Conservation (phyloP, 1,139 yeast genomes). For the Debaryomyces sp. region DNA sequence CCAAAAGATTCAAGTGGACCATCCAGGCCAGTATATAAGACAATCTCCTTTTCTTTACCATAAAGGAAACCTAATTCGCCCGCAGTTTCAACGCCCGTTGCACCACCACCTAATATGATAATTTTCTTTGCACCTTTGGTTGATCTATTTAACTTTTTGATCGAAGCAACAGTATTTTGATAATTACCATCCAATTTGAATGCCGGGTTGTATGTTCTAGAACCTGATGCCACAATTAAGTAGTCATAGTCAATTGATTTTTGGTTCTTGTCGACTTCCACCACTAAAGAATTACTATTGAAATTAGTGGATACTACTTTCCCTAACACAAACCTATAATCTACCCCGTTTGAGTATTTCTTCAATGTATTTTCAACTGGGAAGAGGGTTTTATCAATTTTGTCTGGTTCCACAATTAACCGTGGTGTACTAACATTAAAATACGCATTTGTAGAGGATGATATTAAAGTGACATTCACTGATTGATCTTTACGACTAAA, state of each 20-base stretch:
- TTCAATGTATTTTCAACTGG: conserved; percentile 17
- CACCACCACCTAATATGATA: conserved; percentile 35
- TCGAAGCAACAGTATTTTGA: conserved; percentile 12
- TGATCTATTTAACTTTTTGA: conserved; percentile 14
- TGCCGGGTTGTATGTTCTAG: conserved; percentile 18
- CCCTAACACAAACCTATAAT: conserved; percentile 19
- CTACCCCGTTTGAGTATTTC: conserved; percentile 10
- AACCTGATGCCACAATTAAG: conserved; percentile 31
- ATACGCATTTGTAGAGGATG: conserved; percentile 22
- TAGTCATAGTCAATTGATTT: conserved; percentile 23
- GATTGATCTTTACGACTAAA: conserved; percentile 7
- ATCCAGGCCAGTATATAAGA: too few relatives aligned
- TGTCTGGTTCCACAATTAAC: conserved; percentile 24
- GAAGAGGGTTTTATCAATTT: conserved; percentile 15
- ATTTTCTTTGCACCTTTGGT: conserved; percentile 21
- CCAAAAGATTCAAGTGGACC: too few relatives aligned
- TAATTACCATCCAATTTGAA: conserved; percentile 21
- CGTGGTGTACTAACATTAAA: conserved; percentile 27
- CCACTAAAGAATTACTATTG: conserved; percentile 14
- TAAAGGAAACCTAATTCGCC: conserved; percentile 28
- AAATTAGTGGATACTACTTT: conserved; percentile 21
- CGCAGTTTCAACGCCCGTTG: conserved; percentile 35
- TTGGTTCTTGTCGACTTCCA: conserved; percentile 11
- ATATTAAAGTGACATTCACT: conserved; percentile 12
- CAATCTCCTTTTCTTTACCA: conserved; percentile 17